Conservation (phyloP, 1,284 basidiomycete species). For the Ceratobasidium sp. region DNA sequence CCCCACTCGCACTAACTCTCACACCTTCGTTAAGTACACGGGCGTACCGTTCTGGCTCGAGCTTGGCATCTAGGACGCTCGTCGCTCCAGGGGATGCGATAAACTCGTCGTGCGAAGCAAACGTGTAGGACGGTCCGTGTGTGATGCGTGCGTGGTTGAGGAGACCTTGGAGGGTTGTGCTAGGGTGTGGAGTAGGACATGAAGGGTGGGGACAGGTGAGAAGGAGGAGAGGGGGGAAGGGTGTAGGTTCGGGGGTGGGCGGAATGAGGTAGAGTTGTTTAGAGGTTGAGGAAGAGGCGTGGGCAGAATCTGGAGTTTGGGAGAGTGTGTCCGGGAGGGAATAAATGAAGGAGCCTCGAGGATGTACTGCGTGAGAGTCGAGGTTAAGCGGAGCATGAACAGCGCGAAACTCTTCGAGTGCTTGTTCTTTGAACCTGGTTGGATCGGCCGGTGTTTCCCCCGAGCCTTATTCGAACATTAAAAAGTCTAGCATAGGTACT, state of each 20-base stretch:
- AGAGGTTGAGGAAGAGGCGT: conserved; percentile 20
- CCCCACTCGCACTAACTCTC: conserved; percentile 10
- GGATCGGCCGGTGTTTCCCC: not conserved
- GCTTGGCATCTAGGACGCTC: conserved; percentile 1
- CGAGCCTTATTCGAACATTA: not conserved
- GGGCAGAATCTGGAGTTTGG: not conserved
- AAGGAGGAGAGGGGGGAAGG: conserved; percentile 36
- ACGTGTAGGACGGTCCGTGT: conserved; percentile 33
- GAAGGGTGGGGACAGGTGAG: conserved; percentile 34
- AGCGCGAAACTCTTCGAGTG: conserved; percentile 28
- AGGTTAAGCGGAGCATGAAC: conserved; percentile 34
- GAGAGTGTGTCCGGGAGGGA: not conserved
- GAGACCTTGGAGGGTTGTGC: conserved; percentile 40
- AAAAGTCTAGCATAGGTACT: not conserved
- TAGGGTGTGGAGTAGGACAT: conserved; percentile 37
- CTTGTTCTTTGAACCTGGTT: conserved; percentile 9
- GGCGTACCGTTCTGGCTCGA: conserved; percentile 34
- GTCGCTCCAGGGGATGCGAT: conserved; percentile 11
- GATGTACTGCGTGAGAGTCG: conserved; percentile 30
- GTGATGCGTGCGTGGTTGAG: conserved; percentile 43
- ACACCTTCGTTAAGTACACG: conserved; percentile 9
- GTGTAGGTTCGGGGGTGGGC: conserved; percentile 3
- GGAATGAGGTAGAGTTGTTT: conserved; percentile 39
- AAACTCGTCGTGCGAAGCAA: conserved; percentile 39
- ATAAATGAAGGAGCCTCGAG: conserved; percentile 5